Base-by-base conservation (phyloP, 2,329 filamentous ascomycete species). In the Sclerotinia spermophila region DNA sequence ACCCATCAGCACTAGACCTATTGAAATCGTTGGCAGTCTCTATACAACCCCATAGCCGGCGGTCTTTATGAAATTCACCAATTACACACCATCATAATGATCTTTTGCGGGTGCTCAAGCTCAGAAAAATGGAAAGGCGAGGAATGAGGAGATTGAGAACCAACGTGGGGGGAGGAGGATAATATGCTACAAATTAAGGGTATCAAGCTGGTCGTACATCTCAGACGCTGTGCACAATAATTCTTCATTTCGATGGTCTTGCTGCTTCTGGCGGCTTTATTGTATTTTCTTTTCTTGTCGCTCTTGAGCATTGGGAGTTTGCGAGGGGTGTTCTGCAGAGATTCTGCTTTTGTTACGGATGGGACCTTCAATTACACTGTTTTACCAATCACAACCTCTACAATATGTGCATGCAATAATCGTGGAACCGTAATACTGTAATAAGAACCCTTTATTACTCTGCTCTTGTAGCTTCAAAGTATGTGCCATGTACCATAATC, bases 381-480 rank as follows among this genome's bases (percentile, higher is more conserved):
- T 51, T 51, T 51, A 15, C 13, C 3, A 15, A 27, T 15, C 11
- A 27, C 5, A 1, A 1, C 5, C 6, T 27, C 11, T 15, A 5
- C 5, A 51, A 51, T 51, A n/a, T 51, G 4, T 27, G 24, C 13
- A 51, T 13, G 24, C 0, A 7, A 27, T 7, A 6, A 27, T 11
- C 11, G 11, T 51, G 45, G n/a, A 3, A 51, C 24, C 4, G n/a
- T 2, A 27, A 24, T 15, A 13, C 11, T 13, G 5, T 13, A 51
- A 15, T 5, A 6, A 0, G 0, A 15, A 6, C 2, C n/a, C 0
- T n/a, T 24, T n/a, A 15, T 11, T 2, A n/a, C 11, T 1, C n/a
- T 24, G 5, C 45, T 27, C 11, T 3, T 6, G 11, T 27, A 27
- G 45, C 11, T 51, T 51, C 5, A n/a, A 2, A 48, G n/a, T 5